Conservation (phyloP, 495 filamentous ascomycete species). For the Podospora pseudocomata region DNA sequence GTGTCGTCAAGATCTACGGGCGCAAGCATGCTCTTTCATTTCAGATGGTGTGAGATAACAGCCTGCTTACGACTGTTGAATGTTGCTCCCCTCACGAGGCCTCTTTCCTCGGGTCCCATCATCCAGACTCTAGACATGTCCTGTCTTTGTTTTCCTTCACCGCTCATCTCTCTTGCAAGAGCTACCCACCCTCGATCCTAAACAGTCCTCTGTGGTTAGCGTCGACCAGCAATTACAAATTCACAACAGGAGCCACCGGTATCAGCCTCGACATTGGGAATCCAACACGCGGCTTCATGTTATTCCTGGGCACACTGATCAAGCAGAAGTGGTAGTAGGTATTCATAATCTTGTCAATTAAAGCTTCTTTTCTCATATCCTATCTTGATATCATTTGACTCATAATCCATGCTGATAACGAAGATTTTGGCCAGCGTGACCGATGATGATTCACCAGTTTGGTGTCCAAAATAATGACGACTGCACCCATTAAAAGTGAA, state of each 20-base stretch:
- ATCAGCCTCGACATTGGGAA: no score
- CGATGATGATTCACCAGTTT: background rate
- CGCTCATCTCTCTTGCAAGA: background rate
- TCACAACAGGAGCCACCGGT: no score
- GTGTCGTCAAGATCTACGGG: background rate
- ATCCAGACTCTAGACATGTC: background rate
- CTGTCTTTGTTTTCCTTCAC: background rate
- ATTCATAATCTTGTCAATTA: no score
- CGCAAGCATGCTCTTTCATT: background rate
- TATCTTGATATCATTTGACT: no score
- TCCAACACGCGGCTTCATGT: no score
- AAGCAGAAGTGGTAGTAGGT: no score
- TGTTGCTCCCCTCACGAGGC: background rate
- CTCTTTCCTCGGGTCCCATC: background rate
- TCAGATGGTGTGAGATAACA: background rate
- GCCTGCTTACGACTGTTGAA: background rate
- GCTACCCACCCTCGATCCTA: background rate
- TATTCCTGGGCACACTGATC: no score
- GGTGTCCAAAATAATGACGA: no score
- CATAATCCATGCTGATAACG: background rate
- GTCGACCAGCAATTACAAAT: no score
- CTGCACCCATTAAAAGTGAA: no score
- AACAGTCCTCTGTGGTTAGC: background rate
- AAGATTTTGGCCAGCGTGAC: background rate
- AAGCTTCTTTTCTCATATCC: no score